Evolutionary conservation across 352 stramenopile species (phyloP), one percentile per base, ranked within the genome.

Genomic region (Pythium volutum): DNA sequence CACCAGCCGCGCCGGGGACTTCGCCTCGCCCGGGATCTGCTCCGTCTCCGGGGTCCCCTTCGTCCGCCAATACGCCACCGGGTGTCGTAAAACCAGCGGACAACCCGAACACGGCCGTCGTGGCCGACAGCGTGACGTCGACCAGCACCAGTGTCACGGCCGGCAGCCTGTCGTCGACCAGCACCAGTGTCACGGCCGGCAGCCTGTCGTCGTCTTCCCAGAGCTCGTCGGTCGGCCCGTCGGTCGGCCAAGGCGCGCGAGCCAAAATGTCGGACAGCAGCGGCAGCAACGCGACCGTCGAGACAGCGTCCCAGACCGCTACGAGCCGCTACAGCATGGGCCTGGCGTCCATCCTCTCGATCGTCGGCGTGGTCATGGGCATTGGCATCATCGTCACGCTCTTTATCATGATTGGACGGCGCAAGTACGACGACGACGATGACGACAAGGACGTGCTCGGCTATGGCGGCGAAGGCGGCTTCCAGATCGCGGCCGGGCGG

Each of bases 331-430:
- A 88, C 70, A 84, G 64, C 47, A 67, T 92, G 53, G 79, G 71
- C 22, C 73, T 77, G 33, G 69, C 67, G 6, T 90, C 82, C 26
- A 89, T 92, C 63, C 47, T 89, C 52, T 87, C 78, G 22, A 86
- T 92, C 54, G 71, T 89, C 45, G 80, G 82, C 16, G 82, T 92
- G 22, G 52, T 92, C 16, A 73, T 74, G n/a, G 77, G 80, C 25
- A 84, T 92, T 33, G 64, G 67, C 36, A 77, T 76, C 10, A 74
- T 89, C 38, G 43, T 89, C 9, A 48, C 72, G 20, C 55, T 90
- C 20, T 89, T 90, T 36, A 77, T 80, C 14, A 55, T 73, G 16
- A 90, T 88, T 47, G 73, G 76, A 15, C 76, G 80, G 14, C 88
- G 84, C 57, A 81, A 82, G 41, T 87, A 87, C 47, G 62, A 64